Base-by-base conservation (phyloP, 129 eudicot species). In the Calendula officinalis region DNA sequence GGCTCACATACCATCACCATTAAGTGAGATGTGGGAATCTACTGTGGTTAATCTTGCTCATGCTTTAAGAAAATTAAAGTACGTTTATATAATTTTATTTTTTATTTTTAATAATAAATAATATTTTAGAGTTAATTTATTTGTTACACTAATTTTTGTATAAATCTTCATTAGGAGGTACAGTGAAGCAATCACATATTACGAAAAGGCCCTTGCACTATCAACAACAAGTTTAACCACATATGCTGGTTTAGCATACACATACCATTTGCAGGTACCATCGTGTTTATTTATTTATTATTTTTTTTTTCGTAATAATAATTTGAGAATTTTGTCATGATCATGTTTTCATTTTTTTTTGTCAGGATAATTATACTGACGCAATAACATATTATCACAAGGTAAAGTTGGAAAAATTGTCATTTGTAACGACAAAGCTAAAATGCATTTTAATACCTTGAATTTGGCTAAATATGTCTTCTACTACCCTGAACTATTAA, bases 31-130 rank as follows among this genome's bases (percentile, higher is more conserved):
- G 83, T 92, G 98, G 98, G 98, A 88, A 78, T 84, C 98, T 22
- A 92, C 98, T 10, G 74, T 92, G 45, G 89, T 92, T 63, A 92
- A 92, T 84, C 89, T 92, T 48, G 98, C 98, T 67, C 98, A 92
- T 56, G 76, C 96, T 12, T 69, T 88, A 49, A 75, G 98, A 59
- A 92, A 88, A 60, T 50, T 92, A 44, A 92, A 80, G 98, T 92
- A 77, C 34, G 88, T 60, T 27, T 49, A 52, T 9, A 8, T 12
- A 11, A 13, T 46, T 15, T 39, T 14, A 1, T 36, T 40, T 39
- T 2, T 9, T 27, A 34, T 2, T 12, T 43, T 3, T 2, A 8
- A 11, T 27, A 32, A 3, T 16, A 48, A 32, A 3, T 16, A 48
- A 40, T 43, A 64, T 2, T 64, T 35, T 48, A 41, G 15, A 22